Evolutionary conservation across 257 asterid genomes (phyloP).

Genomic region (Lycium ferocissimum): DNA sequence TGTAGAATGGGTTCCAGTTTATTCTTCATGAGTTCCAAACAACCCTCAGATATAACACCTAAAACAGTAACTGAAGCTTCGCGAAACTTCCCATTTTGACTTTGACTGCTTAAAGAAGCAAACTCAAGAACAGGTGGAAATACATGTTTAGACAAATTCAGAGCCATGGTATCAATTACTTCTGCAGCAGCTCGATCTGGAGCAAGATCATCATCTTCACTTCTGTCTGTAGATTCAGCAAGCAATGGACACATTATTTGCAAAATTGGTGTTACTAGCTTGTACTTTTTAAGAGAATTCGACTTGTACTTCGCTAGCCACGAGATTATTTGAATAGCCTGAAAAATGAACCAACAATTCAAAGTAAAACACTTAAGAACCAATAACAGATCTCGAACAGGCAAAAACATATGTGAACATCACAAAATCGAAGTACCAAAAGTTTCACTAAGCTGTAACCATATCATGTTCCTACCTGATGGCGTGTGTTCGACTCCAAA

Average conservation of each 20-base stretch:
- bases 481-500: conserved; percentile 88
- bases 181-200: conserved; percentile 99
- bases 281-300: conserved; percentile 92
- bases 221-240: conserved; percentile 75
- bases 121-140: conserved; percentile 94
- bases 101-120: conserved; percentile 87
- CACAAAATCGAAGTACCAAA: conserved; percentile 8
- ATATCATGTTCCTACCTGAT: conserved; percentile 63
- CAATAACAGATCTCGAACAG: conserved; percentile 8
- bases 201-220: conserved; percentile 93
- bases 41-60: conserved; percentile 97
- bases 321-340: conserved; percentile 98
- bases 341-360: conserved; percentile 36
- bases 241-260: conserved; percentile 96
- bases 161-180: conserved; percentile 97
- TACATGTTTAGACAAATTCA: conserved; percentile 82
- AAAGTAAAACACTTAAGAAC: conserved; percentile 14
- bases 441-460: background rate
- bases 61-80: conserved; percentile 97
- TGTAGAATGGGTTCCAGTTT: conserved; percentile 84
- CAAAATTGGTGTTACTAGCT: conserved; percentile 91
- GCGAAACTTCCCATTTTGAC: conserved; percentile 88
- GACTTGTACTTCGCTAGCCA: conserved; percentile 95
- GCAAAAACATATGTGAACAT: background rate
- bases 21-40: conserved; percentile 82